phyloP scores from a whole-genome alignment of 768 basidiomycete species.

The Xerocomus spinulosus region DNA sequence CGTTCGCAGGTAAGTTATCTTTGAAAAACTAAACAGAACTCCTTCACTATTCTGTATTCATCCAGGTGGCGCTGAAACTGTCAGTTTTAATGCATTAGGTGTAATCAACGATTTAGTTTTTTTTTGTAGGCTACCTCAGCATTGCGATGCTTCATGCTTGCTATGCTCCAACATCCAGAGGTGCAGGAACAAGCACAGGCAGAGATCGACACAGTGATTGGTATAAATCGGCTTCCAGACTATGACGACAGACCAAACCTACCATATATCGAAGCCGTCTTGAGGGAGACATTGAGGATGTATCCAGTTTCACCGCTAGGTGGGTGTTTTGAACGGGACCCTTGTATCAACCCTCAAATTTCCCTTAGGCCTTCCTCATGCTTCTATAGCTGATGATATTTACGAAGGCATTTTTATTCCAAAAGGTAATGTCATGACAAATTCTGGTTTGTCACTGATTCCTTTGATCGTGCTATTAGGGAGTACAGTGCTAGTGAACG shows the following conservation, averaged over 20 bases:
- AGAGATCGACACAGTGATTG: constrained; percentile 29
- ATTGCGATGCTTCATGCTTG: constrained; percentile 26
- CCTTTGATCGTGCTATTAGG: neutral
- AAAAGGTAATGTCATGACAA: neutral
- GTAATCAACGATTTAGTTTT: neutral
- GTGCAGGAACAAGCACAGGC: constrained; percentile 29
- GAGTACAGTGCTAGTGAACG: neutral
- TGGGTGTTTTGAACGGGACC: neutral
- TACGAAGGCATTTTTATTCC: neutral
- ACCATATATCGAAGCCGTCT: constrained; percentile 29
- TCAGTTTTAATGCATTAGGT: no score
- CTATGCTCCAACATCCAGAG: constrained; percentile 30
- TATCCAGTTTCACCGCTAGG: constrained; percentile 24
- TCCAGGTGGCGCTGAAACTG: no score
- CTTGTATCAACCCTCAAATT: neutral
- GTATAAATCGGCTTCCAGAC: constrained; percentile 25
- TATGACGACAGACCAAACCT: constrained; percentile 21
- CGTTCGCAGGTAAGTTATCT: no score
- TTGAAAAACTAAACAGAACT: no score
- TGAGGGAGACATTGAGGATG: constrained; percentile 29
- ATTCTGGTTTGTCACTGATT: neutral
- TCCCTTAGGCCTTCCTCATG: constrained; percentile 7
- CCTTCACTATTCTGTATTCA: no score
- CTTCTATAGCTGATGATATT: neutral
- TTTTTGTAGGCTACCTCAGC: constrained; percentile 7